Base-by-base conservation (phyloP, 768 basidiomycete genomes). In the Pleurotus sapidus region DNA sequence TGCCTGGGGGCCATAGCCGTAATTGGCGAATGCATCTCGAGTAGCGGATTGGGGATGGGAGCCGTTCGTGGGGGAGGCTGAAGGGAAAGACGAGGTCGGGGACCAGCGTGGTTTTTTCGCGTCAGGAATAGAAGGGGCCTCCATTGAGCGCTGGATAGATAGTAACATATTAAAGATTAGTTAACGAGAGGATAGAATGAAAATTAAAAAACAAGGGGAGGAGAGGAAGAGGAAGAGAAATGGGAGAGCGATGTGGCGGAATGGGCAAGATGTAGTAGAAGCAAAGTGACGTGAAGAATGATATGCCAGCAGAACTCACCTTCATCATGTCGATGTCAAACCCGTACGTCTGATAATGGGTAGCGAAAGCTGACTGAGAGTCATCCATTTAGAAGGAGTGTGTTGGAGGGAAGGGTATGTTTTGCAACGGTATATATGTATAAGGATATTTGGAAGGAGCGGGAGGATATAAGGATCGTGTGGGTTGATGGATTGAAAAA, bases 271-370 rank as follows among this genome's bases (percentile, higher is more conserved):
- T 53, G 25, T 45, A 43, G 51, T 14, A 30, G 60, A 57, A 17
- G 20, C 15, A 15, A 20, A 56, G 17, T 47, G 56, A 49, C 46
- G 39, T 11, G 58, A 49, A 60, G 25, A 49, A 53, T 24, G 45
- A 46, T 25, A 49, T 59, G 37, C 45, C 55, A 23, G 34, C 30
- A 34, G 7, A 7, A 70, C 77, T 14, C 37, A 88, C 91, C 88
- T 93, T 93, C 89, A 91, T 92, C 90, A 93, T 92, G 74, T 93
- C 90, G 82, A 92, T 77, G 68, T 92, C 90, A 76, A 92, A 88
- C 58, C 72, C 76, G 81, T 89, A 91, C 60, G 80, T 70, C 61
- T 82, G 79, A 70, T 91, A 91, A 66, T 86, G 87, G 55, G 76
- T 72, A 60, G 84, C 82, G 70, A 88, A 89, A 49, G 80, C 80